Evolutionary conservation across 2,329 filamentous ascomycete species (phyloP).

Genomic region (Colletotrichum sublineola): DNA sequence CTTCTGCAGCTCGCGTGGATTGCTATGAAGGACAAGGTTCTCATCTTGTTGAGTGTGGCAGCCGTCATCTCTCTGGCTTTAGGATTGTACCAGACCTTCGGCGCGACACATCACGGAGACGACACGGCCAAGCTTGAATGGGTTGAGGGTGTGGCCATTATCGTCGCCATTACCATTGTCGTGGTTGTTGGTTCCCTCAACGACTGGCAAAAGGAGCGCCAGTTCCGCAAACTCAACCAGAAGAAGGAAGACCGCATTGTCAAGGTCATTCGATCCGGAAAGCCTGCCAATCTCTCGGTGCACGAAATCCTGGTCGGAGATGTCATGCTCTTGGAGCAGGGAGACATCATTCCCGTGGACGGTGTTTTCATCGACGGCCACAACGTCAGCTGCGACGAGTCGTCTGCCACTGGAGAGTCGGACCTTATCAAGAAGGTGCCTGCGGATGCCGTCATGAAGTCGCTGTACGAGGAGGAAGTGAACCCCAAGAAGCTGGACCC

Average conservation of each 20-base stretch:
- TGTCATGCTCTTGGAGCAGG: slow-evolving; percentile 80
- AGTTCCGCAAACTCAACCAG: slow-evolving; percentile 84
- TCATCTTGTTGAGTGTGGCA: slow-evolving; percentile 78
- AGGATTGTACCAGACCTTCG: slow-evolving; percentile 80
- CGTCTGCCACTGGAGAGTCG: slow-evolving; percentile 80
- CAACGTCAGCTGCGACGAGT: slow-evolving; percentile 75
- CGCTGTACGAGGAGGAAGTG: slow-evolving; percentile 63
- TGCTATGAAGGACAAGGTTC: slow-evolving; percentile 84
- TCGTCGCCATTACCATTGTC: slow-evolving; percentile 82
- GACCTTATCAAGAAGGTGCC: slow-evolving; percentile 77
- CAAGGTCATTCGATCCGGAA: slow-evolving; percentile 81
- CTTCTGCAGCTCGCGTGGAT: slow-evolving; percentile 82
- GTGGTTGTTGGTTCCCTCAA: slow-evolving; percentile 83
- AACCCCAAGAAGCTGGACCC: slow-evolving; percentile 73
- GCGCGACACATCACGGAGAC: slow-evolving; percentile 62
- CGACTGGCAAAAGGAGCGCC: slow-evolving; percentile 85
- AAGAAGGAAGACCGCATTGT: slow-evolving; percentile 83
- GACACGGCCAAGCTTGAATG: slow-evolving; percentile 75
- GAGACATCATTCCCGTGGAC: slow-evolving; percentile 79
- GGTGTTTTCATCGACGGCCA: slow-evolving; percentile 73
- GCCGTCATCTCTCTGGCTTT: slow-evolving; percentile 80
- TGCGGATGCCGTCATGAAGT: slow-evolving; percentile 69
- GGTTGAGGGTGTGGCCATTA: slow-evolving; percentile 86
- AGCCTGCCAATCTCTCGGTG: slow-evolving; percentile 76
- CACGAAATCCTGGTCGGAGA: slow-evolving; percentile 81